Base-by-base conservation (phyloP, 1,139 yeast genomes). In the Sugiyamaella pinicola region DNA sequence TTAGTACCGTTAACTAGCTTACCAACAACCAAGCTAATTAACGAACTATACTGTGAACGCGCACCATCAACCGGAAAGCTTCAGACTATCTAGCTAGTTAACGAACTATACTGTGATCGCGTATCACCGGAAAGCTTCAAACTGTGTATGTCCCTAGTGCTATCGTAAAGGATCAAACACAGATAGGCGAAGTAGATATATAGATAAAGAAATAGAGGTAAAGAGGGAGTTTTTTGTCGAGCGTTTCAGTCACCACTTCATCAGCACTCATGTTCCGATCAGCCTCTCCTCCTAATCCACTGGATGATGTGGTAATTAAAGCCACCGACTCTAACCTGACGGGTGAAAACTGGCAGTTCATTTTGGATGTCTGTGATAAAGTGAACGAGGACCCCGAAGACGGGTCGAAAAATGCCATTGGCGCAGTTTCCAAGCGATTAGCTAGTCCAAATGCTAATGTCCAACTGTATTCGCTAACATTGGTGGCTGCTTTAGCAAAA, bases 251-350 rank as follows among this genome's bases (percentile, higher is more conserved):
- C n/a, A n/a, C n/a, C n/a, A n/a, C n/a, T n/a, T n/a, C n/a, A 26
- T 37, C 38, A 2, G 13, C 28, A 17, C 15, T 15, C 48, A 64
- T 64, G 67, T 64, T 64, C 48, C 42, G 65, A 40, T 62, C 67
- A 10, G 44, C 65, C 12, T 64, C 59, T 44, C 61, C 58, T 13
- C 62, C 64, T 12, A 61, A 58, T 44, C 66, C 66, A 7, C 51
- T 63, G 45, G 66, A 61, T 40, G 57, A 43, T 13, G 54, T 54
- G 22, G 54, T 61, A 9, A 76, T 70, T 52, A 80, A 80, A 64
- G 96, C 97, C n/a, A 91, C 98, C 0, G 93, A 87, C 62, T 84
- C 85, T 28, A 82, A 86, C n/a, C 74, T 89, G 42, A 82, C 91
- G 1, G 72, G 82, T 7, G 98, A 91, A 65, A 88, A 93, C 71